Percentiles rank a stretch among this genome's conserved stretches.
Conservation (phyloP, 1,284 basidiomycete species). For the Binderoboletus segoi region DNA sequence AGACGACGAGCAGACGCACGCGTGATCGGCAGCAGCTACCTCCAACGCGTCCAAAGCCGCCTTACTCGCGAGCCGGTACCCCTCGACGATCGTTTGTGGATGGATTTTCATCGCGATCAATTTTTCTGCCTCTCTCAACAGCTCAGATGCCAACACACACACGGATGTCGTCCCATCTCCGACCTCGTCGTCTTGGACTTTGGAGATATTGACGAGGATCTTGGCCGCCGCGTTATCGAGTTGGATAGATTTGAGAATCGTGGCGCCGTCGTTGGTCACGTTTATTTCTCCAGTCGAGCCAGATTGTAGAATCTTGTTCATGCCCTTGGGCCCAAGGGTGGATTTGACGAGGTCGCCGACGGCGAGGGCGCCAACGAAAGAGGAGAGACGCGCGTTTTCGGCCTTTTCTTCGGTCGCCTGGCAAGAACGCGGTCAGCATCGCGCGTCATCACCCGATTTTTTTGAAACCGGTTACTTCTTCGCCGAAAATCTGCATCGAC, state of each 20-base stretch:
- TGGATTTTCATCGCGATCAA: slow-evolving; percentile 93
- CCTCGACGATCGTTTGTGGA: slow-evolving; percentile 99
- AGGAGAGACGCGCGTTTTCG: slow-evolving; percentile 98
- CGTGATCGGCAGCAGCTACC: slow-evolving; percentile 81
- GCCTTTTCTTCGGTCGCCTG: slow-evolving; percentile 97
- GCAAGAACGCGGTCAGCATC: slow-evolving; percentile 11
- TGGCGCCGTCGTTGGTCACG: slow-evolving; percentile 99
- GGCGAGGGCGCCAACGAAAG: slow-evolving; percentile 96
- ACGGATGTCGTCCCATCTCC: slow-evolving; percentile 98
- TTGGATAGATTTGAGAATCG: slow-evolving; percentile 96
- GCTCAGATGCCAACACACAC: slow-evolving; percentile 90
- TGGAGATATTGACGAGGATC: slow-evolving; percentile 99
- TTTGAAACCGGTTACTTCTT: slow-evolving; percentile 35
- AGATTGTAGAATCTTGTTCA: slow-evolving; percentile 96
- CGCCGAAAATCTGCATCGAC: slow-evolving; percentile 51
- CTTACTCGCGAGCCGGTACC: slow-evolving; percentile 89
- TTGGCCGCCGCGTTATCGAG: slow-evolving; percentile 99
- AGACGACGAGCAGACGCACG: slow-evolving; percentile 49
- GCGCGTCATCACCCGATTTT: neutral
- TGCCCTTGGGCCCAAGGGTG: slow-evolving; percentile 96
- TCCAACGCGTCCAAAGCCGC: slow-evolving; percentile 89
- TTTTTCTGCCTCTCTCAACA: slow-evolving; percentile 95
- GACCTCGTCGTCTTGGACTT: slow-evolving; percentile 99
- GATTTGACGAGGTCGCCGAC: slow-evolving; percentile 98
- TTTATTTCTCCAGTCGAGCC: slow-evolving; percentile 90